Evolutionary conservation across 2,329 filamentous ascomycete species (phyloP).

Genomic region (Parastagonospora nodorum): DNA sequence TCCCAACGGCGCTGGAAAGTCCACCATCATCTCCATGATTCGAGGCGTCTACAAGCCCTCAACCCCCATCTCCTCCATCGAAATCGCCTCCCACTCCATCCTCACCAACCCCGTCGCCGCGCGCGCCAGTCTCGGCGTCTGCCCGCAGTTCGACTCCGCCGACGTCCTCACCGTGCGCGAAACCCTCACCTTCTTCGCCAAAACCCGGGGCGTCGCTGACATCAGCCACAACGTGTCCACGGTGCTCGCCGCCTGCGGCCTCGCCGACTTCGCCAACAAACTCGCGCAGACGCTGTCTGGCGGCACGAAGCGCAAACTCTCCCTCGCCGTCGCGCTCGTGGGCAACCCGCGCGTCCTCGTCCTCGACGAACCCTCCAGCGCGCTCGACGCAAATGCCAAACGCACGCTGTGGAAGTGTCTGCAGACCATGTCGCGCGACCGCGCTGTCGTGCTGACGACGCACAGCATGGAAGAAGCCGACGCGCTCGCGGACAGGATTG

Average conservation of each 20-base stretch:
- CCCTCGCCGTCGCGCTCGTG: constrained; percentile 86
- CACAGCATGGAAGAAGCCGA: constrained; percentile 94
- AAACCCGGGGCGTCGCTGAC: constrained; percentile 75
- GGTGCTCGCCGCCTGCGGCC: constrained; percentile 76
- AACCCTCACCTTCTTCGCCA: constrained; percentile 84
- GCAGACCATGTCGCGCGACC: constrained; percentile 73
- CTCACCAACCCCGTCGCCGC: constrained; percentile 67
- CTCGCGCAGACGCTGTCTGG: constrained; percentile 81
- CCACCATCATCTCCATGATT: constrained; percentile 84
- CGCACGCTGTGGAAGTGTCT: constrained; percentile 92
- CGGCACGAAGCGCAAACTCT: constrained; percentile 88
- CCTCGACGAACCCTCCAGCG: constrained; percentile 85
- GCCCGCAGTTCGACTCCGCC: constrained; percentile 75
- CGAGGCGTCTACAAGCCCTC: constrained; percentile 79
- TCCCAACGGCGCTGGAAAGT: constrained; percentile 89
- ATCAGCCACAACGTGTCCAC: constrained; percentile 76
- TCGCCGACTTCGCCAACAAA: constrained; percentile 69
- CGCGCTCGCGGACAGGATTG: constrained; percentile 82
- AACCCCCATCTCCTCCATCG: constrained; percentile 68
- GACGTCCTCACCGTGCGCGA: constrained; percentile 87
- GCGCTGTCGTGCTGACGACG: constrained; percentile 84
- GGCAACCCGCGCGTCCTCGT: constrained; percentile 89
- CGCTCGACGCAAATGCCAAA: constrained; percentile 81
- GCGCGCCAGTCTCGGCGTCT: constrained; percentile 78
- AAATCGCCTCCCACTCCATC: constrained; percentile 75